Conservation (phyloP, 1,284 basidiomycete species). For the Cryptococcus hybrid region DNA sequence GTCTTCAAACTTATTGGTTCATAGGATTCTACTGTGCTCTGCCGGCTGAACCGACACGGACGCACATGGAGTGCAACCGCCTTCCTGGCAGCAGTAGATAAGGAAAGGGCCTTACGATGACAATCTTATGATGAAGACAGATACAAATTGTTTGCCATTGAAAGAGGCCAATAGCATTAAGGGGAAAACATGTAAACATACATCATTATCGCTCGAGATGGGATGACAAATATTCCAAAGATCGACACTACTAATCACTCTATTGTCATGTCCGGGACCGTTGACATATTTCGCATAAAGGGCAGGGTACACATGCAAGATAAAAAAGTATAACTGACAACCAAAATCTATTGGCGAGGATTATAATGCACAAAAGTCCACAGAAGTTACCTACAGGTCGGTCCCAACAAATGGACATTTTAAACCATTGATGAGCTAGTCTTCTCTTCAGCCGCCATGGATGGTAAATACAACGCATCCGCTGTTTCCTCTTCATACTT, state of each 20-base stretch:
- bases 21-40: constrained; percentile 71
- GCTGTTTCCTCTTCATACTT: constrained; percentile 7
- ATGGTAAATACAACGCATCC: constrained; percentile 8
- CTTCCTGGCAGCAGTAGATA: constrained; percentile 51
- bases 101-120: too few relatives aligned
- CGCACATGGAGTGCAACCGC: constrained; percentile 70
- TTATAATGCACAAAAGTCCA: constrained; percentile 3
- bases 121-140: too few relatives aligned
- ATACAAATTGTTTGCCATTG: too few relatives aligned
- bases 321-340: neutral
- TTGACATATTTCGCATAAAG: neutral
- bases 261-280: too few relatives aligned
- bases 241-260: too few relatives aligned
- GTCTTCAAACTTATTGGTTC: neutral
- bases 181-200: neutral
- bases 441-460: constrained; percentile 12
- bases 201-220: neutral
- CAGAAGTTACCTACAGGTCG: neutral
- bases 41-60: constrained; percentile 67
- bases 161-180: too few relatives aligned
- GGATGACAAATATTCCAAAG: neutral
- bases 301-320: neutral
- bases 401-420: too few relatives aligned
- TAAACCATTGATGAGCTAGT: neutral
- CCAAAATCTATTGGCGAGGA: neutral